These are phyloP conservation scores for Dichotomocladium elegans DNA, from an alignment of 371 early-diverging fungal species.

Conservation along the genomic window DNA sequence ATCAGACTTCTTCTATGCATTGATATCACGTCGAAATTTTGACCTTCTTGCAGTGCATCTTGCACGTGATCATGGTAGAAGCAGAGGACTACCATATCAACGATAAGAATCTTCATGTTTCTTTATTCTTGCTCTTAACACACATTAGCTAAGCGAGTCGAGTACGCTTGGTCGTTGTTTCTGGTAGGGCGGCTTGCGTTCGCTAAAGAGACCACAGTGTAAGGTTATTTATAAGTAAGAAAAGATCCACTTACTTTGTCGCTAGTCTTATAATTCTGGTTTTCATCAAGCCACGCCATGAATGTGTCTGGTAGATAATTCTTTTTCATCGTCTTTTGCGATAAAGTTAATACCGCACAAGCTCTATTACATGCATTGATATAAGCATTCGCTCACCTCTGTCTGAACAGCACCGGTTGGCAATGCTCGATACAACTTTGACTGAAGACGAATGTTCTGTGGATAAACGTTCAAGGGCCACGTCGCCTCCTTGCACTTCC, in stretches of 20 bases:
- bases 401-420: constrained; percentile 30
- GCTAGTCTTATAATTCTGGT: not conserved
- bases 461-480: constrained; percentile 76
- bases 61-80: no score
- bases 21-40: no score
- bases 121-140: no score
- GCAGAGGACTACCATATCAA: no score
- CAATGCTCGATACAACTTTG: constrained; percentile 53
- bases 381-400: constrained; percentile 26
- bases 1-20: no score
- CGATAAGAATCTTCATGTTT: no score
- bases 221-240: no score
- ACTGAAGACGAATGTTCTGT: constrained; percentile 55
- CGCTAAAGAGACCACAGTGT: no score
- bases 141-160: no score
- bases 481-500: constrained; percentile 56
- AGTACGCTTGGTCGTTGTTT: not conserved
- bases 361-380: not conserved
- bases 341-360: not conserved
- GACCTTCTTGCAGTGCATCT: no score
- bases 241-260: not conserved
- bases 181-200: no score
- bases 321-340: constrained; percentile 2
- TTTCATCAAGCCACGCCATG: not conserved
- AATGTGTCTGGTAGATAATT: constrained; percentile 3